Percentiles rank a stretch among this genome's conserved stretches.
These are phyloP conservation scores for Eremochloa ophiuroides DNA, from an alignment of 176 grass and related monocot genomes.

Conservation along the genomic window DNA sequence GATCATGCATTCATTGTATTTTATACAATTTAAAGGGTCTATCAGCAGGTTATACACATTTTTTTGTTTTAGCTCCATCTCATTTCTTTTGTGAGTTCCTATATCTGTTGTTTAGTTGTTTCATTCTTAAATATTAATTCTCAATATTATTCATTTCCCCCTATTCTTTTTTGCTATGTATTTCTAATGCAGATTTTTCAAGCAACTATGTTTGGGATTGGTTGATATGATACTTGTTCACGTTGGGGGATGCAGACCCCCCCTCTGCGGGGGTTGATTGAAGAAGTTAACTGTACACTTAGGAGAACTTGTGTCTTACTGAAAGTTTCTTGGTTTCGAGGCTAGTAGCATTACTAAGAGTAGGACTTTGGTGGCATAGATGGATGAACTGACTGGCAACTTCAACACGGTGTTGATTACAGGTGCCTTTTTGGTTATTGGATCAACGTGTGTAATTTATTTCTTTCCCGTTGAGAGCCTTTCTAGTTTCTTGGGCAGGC, in stretches of 20 bases:
- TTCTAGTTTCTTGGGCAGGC: slow-evolving; percentile 47
- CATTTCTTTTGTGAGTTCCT: background rate
- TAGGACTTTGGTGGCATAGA: slow-evolving; percentile 27
- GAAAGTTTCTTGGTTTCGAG: slow-evolving; percentile 23
- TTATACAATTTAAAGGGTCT: background rate
- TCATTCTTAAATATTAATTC: background rate
- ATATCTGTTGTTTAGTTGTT: slow-evolving; percentile 3
- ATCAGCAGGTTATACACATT: background rate
- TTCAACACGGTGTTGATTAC: slow-evolving; percentile 31
- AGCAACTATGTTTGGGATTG: slow-evolving; percentile 30
- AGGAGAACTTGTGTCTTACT: slow-evolving; percentile 24
- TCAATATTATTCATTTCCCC: background rate
- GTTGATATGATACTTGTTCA: slow-evolving; percentile 29
- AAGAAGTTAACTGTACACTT: slow-evolving; percentile 6
- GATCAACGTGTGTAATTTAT: slow-evolving; percentile 29
- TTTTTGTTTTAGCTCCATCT: background rate
- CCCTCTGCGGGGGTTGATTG: slow-evolving; percentile 21
- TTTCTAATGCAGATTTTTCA: slow-evolving; percentile 29
- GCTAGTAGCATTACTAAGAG: slow-evolving; percentile 38
- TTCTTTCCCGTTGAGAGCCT: slow-evolving; percentile 35
- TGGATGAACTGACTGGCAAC: slow-evolving; percentile 13
- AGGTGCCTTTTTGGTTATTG: slow-evolving; percentile 17
- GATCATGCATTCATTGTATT: no score
- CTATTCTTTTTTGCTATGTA: background rate
- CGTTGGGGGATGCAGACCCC: slow-evolving; percentile 11